phyloP scores from a whole-genome alignment of 371 early-diverging fungal species.

The Scutellospora calospora region DNA sequence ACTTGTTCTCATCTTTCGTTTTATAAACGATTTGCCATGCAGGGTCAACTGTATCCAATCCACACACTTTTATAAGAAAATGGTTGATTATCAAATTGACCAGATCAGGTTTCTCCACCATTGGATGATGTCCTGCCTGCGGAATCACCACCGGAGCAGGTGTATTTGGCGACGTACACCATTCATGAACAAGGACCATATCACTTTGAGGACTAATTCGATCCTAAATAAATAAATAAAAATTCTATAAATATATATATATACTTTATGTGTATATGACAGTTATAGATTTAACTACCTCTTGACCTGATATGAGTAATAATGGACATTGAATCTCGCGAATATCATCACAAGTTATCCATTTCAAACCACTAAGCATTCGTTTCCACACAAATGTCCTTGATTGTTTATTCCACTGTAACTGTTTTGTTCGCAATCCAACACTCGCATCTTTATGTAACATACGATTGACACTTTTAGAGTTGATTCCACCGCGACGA shows the following conservation, averaged over 20 bases:
- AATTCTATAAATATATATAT: background rate
- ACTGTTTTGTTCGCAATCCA: slow-evolving; percentile 61
- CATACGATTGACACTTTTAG: slow-evolving; percentile 68
- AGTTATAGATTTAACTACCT: slow-evolving; percentile 49
- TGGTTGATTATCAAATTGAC: slow-evolving; percentile 72
- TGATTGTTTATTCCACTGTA: slow-evolving; percentile 70
- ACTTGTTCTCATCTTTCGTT: slow-evolving; percentile 69
- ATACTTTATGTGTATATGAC: too few relatives aligned
- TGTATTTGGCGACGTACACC: slow-evolving; percentile 8
- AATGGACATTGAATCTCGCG: slow-evolving; percentile 62
- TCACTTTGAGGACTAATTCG: background rate
- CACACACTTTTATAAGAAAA: slow-evolving; percentile 71
- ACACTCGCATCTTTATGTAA: slow-evolving; percentile 58
- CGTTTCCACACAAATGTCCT: slow-evolving; percentile 65
- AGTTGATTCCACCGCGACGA: slow-evolving; percentile 68
- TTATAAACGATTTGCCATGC: slow-evolving; percentile 68
- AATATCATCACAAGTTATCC: slow-evolving; percentile 58
- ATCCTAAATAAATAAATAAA: slow-evolving; percentile 20
- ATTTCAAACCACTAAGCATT: slow-evolving; percentile 60
- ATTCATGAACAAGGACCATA: slow-evolving; percentile 19
- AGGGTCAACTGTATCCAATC: slow-evolving; percentile 64
- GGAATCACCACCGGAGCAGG: slow-evolving; percentile 64
- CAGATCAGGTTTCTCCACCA: slow-evolving; percentile 71
- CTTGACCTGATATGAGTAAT: slow-evolving; percentile 67
- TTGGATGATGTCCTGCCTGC: slow-evolving; percentile 70